Conservation (phyloP, 2,329 filamentous ascomycete species). For the Ceratocystis ficicola region DNA sequence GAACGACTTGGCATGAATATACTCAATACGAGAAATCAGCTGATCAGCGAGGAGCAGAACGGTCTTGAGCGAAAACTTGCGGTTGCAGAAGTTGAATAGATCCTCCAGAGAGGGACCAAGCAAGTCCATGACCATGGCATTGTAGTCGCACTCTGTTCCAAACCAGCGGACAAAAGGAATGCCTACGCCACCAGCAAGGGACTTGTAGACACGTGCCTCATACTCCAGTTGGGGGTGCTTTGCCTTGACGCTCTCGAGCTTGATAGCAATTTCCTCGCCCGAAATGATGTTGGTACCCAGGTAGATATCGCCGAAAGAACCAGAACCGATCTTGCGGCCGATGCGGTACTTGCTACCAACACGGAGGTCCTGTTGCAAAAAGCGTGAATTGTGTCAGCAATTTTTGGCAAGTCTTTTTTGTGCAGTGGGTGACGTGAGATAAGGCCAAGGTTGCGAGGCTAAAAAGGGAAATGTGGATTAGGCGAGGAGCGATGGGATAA, state of each 20-base stretch:
- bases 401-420: neutral
- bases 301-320: conserved; percentile 97
- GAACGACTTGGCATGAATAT: conserved; percentile 98
- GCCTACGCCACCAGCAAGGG: conserved; percentile 86
- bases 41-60: conserved; percentile 93
- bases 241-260: conserved; percentile 98
- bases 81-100: conserved; percentile 99
- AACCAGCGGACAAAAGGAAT: conserved; percentile 99
- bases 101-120: conserved; percentile 93
- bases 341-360: conserved; percentile 99
- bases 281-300: conserved; percentile 99
- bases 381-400: conserved; percentile 11
- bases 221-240: conserved; percentile 99
- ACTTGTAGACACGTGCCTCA: conserved; percentile 87
- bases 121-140: conserved; percentile 97
- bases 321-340: conserved; percentile 96
- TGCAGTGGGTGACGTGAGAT: neutral
- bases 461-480: neutral
- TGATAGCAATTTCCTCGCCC: conserved; percentile 98
- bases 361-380: conserved; percentile 65
- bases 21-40: conserved; percentile 97
- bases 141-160: conserved; percentile 98
- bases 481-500: neutral
- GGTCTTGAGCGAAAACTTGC: conserved; percentile 98
- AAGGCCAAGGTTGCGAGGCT: neutral